These are phyloP conservation scores for Xenosphaeropsis pyriputrescens DNA, from an alignment of 2,329 filamentous ascomycete genomes.

Conservation along the genomic window DNA sequence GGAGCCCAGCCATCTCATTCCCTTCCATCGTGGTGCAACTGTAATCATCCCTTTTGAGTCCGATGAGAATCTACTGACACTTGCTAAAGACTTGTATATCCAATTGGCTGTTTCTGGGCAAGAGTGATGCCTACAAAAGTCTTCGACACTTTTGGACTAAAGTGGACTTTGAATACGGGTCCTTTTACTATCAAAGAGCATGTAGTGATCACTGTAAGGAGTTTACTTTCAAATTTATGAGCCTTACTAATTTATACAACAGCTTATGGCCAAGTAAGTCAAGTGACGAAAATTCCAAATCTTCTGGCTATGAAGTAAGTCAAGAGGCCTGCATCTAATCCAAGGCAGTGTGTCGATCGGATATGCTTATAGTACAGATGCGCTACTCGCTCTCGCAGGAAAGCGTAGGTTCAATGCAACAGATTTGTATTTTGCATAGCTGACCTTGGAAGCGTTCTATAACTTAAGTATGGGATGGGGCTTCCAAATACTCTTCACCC, in stretches of 20 bases:
- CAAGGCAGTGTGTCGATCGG: conserved; percentile 23
- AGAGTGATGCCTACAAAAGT: conserved; percentile 4
- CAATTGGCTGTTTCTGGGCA: conserved; percentile 4
- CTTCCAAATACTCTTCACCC: conserved; percentile 42
- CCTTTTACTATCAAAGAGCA: conserved; percentile 62
- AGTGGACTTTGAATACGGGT: conserved; percentile 47
- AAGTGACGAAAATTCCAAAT: conserved; percentile 38
- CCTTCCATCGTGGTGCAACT: conserved; percentile 3
- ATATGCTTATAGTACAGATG: conserved; percentile 53
- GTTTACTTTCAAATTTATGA: conserved; percentile 17
- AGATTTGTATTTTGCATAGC: no score
- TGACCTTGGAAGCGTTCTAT: conserved; percentile 30
- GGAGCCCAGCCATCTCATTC: conserved; percentile 4
- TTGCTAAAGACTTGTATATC: conserved; percentile 26
- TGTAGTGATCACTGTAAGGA: conserved; percentile 51
- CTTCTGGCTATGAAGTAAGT: conserved; percentile 29
- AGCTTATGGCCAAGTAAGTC: neutral
- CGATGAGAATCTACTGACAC: neutral
- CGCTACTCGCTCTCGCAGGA: conserved; percentile 47
- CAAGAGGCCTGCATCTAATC: conserved; percentile 5
- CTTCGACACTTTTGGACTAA: conserved; percentile 34
- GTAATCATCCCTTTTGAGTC: neutral
- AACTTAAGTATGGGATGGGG: conserved; percentile 33
- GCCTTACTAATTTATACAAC: conserved; percentile 40
- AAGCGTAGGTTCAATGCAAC: conserved; percentile 20